phyloP scores from a whole-genome alignment of 768 basidiomycete species.

The Cystobasidium ongulense region DNA sequence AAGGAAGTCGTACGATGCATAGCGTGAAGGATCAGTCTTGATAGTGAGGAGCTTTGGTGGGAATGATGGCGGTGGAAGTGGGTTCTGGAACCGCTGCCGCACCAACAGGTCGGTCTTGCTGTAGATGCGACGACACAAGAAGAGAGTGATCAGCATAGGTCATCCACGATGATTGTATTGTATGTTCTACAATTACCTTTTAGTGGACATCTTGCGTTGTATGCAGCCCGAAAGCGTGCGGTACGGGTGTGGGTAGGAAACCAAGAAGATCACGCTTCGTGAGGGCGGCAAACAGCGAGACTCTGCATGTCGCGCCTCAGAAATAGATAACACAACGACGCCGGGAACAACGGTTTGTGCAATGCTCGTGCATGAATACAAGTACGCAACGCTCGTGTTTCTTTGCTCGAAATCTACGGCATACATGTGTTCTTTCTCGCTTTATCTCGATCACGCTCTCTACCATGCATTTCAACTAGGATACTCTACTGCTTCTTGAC shows the following conservation, averaged over 20 bases:
- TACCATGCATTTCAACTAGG: not conserved
- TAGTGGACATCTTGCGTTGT: not conserved
- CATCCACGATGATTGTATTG: too few species aligned
- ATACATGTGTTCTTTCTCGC: not conserved
- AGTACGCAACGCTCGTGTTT: not conserved
- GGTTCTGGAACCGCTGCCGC: slow-evolving; percentile 86
- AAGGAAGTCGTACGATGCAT: slow-evolving; percentile 76
- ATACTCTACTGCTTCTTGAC: slow-evolving; percentile 6
- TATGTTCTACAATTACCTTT: not conserved
- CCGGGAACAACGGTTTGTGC: too few species aligned
- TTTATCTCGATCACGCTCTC: not conserved
- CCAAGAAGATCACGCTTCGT: not conserved
- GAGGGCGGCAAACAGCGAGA: not conserved
- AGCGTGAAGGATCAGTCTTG: slow-evolving; percentile 78
- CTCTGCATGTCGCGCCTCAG: too few species aligned
- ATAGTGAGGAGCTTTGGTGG: slow-evolving; percentile 90
- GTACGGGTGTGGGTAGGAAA: not conserved
- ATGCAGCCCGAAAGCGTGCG: not conserved
- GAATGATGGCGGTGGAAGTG: slow-evolving; percentile 89
- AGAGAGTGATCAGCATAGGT: too few species aligned
- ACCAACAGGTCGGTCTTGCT: slow-evolving; percentile 56
- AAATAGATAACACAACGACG: too few species aligned
- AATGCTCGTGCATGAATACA: not conserved
- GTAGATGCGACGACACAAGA: not conserved
- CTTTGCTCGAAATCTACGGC: not conserved